A percentile compares a stretch with the other conserved stretches of the same genome.
Conservation (phyloP, 495 filamentous ascomycete genomes). For the Penicillium subrubescens region DNA sequence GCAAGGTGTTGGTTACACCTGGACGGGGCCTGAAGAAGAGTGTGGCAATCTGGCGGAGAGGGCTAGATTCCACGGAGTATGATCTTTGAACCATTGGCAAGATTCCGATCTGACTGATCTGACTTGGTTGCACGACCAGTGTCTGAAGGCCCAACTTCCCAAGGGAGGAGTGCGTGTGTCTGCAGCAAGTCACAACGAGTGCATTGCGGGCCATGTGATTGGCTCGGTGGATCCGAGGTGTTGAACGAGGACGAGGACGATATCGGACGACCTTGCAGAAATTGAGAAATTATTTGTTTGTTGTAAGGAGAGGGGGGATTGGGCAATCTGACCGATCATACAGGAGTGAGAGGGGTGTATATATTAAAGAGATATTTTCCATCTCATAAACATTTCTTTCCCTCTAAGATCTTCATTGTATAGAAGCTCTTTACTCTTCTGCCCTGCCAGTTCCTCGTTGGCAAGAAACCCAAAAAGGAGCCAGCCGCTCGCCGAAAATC, state of each 20-base stretch:
- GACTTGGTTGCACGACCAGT: neutral
- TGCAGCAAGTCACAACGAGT: neutral
- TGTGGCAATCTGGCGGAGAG: neutral
- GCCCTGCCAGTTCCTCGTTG: too few species aligned
- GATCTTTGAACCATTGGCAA: neutral
- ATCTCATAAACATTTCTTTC: neutral
- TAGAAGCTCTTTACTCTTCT: too few species aligned
- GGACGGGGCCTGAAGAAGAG: neutral
- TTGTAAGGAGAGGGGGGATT: neutral
- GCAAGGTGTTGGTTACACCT: neutral
- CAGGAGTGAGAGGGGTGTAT: neutral
- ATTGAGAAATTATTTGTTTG: neutral
- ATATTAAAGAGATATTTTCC: neutral
- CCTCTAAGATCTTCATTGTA: too few species aligned
- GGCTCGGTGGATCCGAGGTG: neutral
- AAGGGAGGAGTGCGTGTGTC: neutral
- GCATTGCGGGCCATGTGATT: neutral
- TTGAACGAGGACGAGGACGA: neutral
- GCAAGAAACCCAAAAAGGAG: too few species aligned
- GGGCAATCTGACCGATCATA: conserved; percentile 1
- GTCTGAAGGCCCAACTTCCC: neutral
- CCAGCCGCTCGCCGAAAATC: neutral
- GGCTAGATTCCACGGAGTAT: neutral
- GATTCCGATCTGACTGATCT: neutral
- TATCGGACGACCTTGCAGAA: neutral